Evolutionary conservation across 2,329 filamentous ascomycete genomes (phyloP).

Genomic region (Eurotiales sp.): DNA sequence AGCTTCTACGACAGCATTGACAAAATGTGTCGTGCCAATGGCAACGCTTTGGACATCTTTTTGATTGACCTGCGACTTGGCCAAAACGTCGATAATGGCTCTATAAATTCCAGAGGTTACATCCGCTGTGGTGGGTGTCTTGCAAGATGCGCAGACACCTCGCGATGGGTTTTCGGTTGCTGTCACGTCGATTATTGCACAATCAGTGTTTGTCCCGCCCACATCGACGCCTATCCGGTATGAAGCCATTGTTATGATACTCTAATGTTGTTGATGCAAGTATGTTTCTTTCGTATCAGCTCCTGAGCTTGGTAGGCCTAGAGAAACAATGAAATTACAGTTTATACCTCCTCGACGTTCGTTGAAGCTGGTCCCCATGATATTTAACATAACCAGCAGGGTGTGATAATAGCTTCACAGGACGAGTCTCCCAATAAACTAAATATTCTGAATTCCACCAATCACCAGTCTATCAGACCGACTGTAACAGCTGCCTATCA

Average conservation of each 20-base stretch:
- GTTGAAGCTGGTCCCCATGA: slow-evolving; percentile 3
- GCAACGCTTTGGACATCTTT: slow-evolving; percentile 45
- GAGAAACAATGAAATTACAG: too few relatives aligned
- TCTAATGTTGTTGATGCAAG: not conserved
- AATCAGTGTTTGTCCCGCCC: slow-evolving; percentile 41
- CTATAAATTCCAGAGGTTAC: slow-evolving; percentile 49
- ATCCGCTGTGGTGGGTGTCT: slow-evolving; percentile 49
- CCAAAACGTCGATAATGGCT: slow-evolving; percentile 45
- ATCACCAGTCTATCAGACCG: not conserved
- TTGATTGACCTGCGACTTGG: slow-evolving; percentile 35
- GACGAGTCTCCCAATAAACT: not conserved
- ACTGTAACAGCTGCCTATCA: not conserved
- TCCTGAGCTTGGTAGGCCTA: not conserved
- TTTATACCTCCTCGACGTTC: too few relatives aligned
- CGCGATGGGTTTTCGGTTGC: slow-evolving; percentile 29
- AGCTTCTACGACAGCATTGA: slow-evolving; percentile 49
- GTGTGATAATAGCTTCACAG: too few relatives aligned
- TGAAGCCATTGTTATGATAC: not conserved
- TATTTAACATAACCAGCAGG: slow-evolving; percentile 2
- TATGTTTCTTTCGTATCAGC: not conserved
- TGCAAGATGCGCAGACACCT: slow-evolving; percentile 45
- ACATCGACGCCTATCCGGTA: slow-evolving; percentile 46
- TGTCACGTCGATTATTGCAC: slow-evolving; percentile 42
- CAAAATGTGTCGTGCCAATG: slow-evolving; percentile 49
- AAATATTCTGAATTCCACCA: not conserved